phyloP scores from a whole-genome alignment of 2,329 filamentous ascomycete genomes.

The Calonectria pseudoturangicola region DNA sequence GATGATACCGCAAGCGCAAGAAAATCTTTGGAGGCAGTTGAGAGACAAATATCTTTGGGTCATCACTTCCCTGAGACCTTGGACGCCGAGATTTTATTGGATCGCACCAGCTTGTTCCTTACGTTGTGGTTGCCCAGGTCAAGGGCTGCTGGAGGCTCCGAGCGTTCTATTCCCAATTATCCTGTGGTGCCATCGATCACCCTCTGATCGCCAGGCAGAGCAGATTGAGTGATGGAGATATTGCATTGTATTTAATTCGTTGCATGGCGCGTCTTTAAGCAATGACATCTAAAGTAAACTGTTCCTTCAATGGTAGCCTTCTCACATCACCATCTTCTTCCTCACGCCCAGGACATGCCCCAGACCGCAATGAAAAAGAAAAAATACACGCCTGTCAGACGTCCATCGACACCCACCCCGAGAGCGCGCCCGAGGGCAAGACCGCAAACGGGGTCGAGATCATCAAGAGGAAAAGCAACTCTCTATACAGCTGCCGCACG shows the following conservation, averaged over 20 bases:
- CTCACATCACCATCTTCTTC: background rate
- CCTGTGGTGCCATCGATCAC: background rate
- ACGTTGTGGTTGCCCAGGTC: conserved; percentile 46
- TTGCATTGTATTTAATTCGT: too few relatives aligned
- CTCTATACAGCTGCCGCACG: conserved; percentile 78
- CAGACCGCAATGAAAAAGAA: conserved; percentile 72
- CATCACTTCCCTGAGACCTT: conserved; percentile 42
- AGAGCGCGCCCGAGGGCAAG: conserved; percentile 84
- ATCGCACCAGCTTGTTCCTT: conserved; percentile 41
- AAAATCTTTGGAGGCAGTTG: conserved; percentile 9
- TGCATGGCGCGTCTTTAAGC: too few relatives aligned
- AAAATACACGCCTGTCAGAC: conserved; percentile 78
- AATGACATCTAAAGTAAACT: too few relatives aligned
- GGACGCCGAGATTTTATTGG: conserved; percentile 19
- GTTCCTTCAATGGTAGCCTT: too few relatives aligned
- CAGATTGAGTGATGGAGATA: too few relatives aligned
- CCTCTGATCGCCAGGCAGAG: too few relatives aligned
- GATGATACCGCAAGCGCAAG: conserved; percentile 29
- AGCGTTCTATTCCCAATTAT: background rate
- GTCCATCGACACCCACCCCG: conserved; percentile 88
- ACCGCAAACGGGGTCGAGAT: conserved; percentile 86
- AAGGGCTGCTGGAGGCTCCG: background rate
- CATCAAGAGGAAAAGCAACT: conserved; percentile 81
- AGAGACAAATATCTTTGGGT: background rate
- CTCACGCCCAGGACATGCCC: conserved; percentile 59